These are phyloP conservation scores for Metrosideros polymorpha DNA, from an alignment of 441 rosid species.

Conservation along the genomic window DNA sequence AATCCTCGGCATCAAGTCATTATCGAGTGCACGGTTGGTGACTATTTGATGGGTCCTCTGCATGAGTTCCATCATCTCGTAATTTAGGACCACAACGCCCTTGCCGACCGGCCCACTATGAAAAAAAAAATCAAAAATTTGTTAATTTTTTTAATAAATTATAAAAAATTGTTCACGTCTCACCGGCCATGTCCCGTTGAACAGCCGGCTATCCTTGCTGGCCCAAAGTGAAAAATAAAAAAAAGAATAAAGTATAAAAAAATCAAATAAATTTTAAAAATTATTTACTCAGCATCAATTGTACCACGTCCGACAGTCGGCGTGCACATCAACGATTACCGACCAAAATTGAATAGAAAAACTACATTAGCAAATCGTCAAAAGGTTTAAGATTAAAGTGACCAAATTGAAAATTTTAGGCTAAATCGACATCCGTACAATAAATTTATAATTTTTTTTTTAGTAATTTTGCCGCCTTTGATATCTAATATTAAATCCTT, in stretches of 20 bases:
- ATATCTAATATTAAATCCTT: neutral
- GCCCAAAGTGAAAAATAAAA: fast-evolving
- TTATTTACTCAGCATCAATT: fast-evolving
- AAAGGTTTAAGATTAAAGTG: fast-evolving
- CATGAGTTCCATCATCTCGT: neutral
- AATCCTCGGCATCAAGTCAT: neutral
- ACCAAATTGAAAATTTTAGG: fast-evolving
- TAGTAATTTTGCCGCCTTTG: fast-evolving
- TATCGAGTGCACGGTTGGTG: neutral
- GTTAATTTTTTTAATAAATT: neutral
- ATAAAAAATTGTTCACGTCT: neutral
- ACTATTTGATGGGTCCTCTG: neutral
- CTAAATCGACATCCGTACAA: fast-evolving
- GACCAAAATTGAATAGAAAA: fast-evolving
- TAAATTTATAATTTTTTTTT: neutral
- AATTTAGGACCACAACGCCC: neutral
- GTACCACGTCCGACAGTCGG: fast-evolving
- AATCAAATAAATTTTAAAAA: neutral
- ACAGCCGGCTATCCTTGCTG: fast-evolving
- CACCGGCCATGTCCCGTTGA: fast-evolving
- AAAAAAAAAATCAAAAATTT: neutral
- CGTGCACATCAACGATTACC: neutral
- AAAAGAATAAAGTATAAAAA: neutral
- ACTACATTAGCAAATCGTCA: neutral
- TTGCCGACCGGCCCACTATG: fast-evolving